Percentiles rank a stretch among this genome's conserved stretches.
These are phyloP conservation scores for Collybia mongolica DNA, from an alignment of 768 basidiomycete species.

Conservation along the genomic window DNA sequence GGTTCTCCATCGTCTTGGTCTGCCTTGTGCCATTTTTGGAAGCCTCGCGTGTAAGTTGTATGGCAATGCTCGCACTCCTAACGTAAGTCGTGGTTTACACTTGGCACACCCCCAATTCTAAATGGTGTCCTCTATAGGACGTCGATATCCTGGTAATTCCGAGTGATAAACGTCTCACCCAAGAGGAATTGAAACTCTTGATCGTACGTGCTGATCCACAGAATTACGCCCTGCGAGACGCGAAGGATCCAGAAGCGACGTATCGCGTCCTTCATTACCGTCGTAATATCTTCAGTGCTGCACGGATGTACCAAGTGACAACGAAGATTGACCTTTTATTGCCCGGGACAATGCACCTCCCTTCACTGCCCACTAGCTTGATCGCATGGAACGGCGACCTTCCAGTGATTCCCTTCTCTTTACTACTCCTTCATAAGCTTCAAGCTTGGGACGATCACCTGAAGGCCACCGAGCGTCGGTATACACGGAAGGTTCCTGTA, in stretches of 20 bases:
- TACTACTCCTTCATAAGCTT: conserved; percentile 19
- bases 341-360: conserved; percentile 42
- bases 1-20: conserved; percentile 21
- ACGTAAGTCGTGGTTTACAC: conserved; percentile 21
- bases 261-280: conserved; percentile 42
- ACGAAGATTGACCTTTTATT: conserved; percentile 44
- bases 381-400: conserved; percentile 20
- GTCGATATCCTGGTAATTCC: conserved; percentile 32
- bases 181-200: conserved; percentile 31
- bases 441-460: conserved; percentile 20
- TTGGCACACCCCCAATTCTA: not conserved
- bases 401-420: conserved; percentile 18
- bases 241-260: conserved; percentile 32
- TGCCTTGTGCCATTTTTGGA: conserved; percentile 33
- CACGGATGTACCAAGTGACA: conserved; percentile 22
- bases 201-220: conserved; percentile 26
- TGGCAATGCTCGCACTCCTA: conserved; percentile 33
- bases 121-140: conserved; percentile 19
- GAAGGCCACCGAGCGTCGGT: conserved; percentile 7
- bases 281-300: conserved; percentile 2
- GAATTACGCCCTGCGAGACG: conserved; percentile 34
- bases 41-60: conserved; percentile 37
- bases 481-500: conserved; percentile 9
- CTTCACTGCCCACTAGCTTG: conserved; percentile 20
- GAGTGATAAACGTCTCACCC: conserved; percentile 9